Conservation (phyloP, 192 early-diverging fungal species). For the Gaertneriomyces semiglobifer region DNA sequence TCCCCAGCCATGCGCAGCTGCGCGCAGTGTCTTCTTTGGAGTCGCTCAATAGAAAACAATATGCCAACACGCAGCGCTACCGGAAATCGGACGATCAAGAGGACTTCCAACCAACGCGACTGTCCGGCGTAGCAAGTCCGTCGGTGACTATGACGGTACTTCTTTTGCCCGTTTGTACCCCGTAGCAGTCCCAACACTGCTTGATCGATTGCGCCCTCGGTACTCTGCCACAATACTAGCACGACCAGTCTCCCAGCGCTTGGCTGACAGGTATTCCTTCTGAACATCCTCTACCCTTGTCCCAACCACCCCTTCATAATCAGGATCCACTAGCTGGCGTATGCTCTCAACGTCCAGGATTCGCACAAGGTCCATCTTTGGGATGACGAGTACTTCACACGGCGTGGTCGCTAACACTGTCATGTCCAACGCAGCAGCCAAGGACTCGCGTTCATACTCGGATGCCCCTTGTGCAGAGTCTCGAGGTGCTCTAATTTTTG, state of each 20-base stretch:
- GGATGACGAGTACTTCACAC: neutral
- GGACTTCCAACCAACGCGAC: no score
- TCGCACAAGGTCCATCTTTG: neutral
- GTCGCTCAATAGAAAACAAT: no score
- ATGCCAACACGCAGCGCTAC: no score
- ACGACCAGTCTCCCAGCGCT: neutral
- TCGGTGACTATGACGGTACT: no score
- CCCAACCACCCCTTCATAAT: conserved; percentile 1
- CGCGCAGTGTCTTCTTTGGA: no score
- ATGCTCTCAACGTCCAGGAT: conserved; percentile 1
- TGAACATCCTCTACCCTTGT: neutral
- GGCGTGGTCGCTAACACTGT: neutral
- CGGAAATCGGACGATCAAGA: no score
- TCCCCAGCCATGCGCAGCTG: no score
- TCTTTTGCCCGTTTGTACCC: no score
- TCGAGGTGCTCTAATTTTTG: no score
- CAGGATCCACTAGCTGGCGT: neutral
- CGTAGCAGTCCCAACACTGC: neutral
- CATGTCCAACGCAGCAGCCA: neutral
- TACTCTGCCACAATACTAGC: neutral
- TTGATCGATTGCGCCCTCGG: neutral
- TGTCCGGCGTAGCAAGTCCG: no score
- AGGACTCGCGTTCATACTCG: neutral
- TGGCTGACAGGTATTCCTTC: neutral
- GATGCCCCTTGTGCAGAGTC: neutral